phyloP scores from a whole-genome alignment of 345 rosid species.

The Murraya koenigii region DNA sequence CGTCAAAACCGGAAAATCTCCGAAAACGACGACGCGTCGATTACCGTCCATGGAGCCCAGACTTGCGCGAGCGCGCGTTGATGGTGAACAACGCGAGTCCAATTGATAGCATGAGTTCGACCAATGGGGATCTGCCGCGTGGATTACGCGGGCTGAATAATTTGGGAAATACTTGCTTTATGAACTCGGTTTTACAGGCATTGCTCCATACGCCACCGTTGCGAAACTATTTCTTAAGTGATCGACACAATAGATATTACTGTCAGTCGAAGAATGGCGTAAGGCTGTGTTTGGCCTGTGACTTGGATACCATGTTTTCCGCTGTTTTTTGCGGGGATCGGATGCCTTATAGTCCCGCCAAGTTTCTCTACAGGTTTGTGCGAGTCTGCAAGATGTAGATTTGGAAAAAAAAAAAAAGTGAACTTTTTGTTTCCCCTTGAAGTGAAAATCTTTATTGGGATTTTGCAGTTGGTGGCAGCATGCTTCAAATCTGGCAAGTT shows the following conservation, averaged over 20 bases:
- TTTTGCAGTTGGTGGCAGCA: conserved; percentile 69
- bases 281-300: conserved; percentile 51
- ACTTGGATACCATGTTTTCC: conserved; percentile 50
- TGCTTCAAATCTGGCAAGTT: conserved; percentile 60
- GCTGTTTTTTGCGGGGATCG: conserved; percentile 56
- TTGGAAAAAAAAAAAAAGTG: background rate
- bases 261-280: conserved; percentile 38
- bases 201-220: conserved; percentile 59
- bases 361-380: conserved; percentile 51
- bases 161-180: conserved; percentile 60
- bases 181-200: conserved; percentile 71
- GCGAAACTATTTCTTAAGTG: conserved; percentile 55
- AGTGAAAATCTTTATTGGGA: background rate
- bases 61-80: conserved; percentile 28
- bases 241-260: conserved; percentile 44
- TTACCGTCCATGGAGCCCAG: conserved; percentile 51
- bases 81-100: conserved; percentile 26
- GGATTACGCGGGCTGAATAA: conserved; percentile 61
- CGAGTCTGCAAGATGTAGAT: background rate
- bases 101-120: conserved; percentile 9
- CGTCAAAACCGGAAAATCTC: conserved; percentile 37
- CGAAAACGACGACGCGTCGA: conserved; percentile 48
- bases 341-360: conserved; percentile 62
- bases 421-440: background rate
- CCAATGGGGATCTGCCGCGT: conserved; percentile 25